Evolutionary conservation across 352 stramenopile species (phyloP).

Genomic region (Discostella stelligera): DNA sequence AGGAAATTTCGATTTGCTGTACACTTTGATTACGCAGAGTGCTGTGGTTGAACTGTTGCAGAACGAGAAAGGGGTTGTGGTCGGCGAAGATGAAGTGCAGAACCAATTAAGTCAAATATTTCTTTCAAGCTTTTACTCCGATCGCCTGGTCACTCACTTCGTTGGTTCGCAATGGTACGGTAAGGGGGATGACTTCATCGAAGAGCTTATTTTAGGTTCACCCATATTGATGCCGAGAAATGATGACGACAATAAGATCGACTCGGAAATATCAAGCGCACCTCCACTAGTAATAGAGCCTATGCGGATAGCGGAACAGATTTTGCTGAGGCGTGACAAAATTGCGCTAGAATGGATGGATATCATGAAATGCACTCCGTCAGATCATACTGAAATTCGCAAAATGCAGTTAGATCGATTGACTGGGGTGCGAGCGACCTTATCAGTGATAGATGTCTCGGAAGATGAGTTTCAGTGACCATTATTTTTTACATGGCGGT

Average conservation of each 20-base stretch:
- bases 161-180: slow-evolving; percentile 66
- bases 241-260: slow-evolving; percentile 12
- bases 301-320: slow-evolving; percentile 58
- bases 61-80: slow-evolving; percentile 24
- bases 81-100: slow-evolving; percentile 28
- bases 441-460: slow-evolving; percentile 11
- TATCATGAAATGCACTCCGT: slow-evolving; percentile 41
- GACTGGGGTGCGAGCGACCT: slow-evolving; percentile 25
- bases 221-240: slow-evolving; percentile 45
- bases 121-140: slow-evolving; percentile 59
- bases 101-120: slow-evolving; percentile 45
- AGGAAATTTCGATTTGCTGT: slow-evolving; percentile 76
- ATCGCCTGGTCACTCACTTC: slow-evolving; percentile 58
- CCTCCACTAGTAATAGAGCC: slow-evolving; percentile 59
- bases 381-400: slow-evolving; percentile 63
- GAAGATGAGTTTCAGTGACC: slow-evolving; percentile 43
- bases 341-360: slow-evolving; percentile 70
- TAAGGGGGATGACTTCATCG: slow-evolving; percentile 70
- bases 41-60: slow-evolving; percentile 60
- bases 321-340: slow-evolving; percentile 58
- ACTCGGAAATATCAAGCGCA: slow-evolving; percentile 6
- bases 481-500: background rate
- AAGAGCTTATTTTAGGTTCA: slow-evolving; percentile 60
- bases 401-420: slow-evolving; percentile 54
- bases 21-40: slow-evolving; percentile 63